Percentiles rank a stretch among this genome's conserved stretches.
phyloP scores from a whole-genome alignment of 106 monocot genomes.

The Allium fistulosum region DNA sequence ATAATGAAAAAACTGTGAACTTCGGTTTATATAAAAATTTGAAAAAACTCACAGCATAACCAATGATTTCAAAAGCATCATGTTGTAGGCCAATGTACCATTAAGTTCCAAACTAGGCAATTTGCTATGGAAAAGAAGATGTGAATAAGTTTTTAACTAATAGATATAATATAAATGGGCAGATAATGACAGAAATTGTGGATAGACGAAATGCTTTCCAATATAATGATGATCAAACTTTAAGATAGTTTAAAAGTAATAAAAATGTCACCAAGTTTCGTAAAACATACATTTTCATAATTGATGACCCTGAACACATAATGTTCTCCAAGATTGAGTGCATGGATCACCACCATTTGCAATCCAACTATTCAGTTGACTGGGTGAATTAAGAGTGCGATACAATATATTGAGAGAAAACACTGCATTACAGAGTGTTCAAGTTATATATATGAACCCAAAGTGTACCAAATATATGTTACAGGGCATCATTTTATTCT shows the following conservation, averaged over 20 bases:
- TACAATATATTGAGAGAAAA: background rate
- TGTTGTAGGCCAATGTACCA: constrained; percentile 46
- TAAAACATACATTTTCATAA: constrained; percentile 49
- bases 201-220: no score
- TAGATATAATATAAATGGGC: no score
- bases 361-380: background rate
- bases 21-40: background rate
- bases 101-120: constrained; percentile 37
- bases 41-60: constrained; percentile 39
- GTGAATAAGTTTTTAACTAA: background rate
- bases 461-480: background rate
- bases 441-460: background rate
- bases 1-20: background rate
- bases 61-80: constrained; percentile 37
- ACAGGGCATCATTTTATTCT: background rate
- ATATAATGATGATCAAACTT: background rate
- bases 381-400: background rate
- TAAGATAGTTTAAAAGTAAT: background rate
- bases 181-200: no score
- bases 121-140: constrained; percentile 27
- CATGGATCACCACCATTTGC: constrained; percentile 56
- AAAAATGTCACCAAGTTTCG: background rate
- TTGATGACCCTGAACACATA: constrained; percentile 46
- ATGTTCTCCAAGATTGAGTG: constrained; percentile 49
- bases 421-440: background rate